Base-by-base conservation (phyloP, 1,284 basidiomycete genomes). In the Phellinidium pouzarii region DNA sequence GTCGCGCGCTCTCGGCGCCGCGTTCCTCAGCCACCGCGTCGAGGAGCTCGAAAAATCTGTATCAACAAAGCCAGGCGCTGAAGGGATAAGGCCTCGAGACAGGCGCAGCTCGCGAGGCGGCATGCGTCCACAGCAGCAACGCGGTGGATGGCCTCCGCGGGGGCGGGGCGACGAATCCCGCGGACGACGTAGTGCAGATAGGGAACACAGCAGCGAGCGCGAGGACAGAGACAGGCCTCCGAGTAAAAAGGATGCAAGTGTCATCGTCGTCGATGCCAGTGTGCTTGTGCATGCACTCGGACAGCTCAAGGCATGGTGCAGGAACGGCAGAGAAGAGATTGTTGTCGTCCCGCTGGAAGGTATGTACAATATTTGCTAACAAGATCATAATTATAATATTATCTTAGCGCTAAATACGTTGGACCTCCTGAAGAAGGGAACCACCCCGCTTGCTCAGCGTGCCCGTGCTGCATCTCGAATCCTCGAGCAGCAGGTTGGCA, bases 401-500 rank as follows among this genome's bases (percentile, higher is more conserved):
- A 46, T 40, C n/a, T 27, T 19, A 93, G 92, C 87, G 4, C 76
- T 95, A 27, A 92, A 91, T 63, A 95, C 92, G 0, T 79, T 96
- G n/a, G 93, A 96, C 66, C 72, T 94, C 4, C 79, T 95, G 60
- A 96, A 96, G 76, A 95, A 94, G 66, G 92, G 92, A 1, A 82
- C 82, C 0, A 84, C 76, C 29, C 69, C 79, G 0, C 76, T 91
- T 19, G 91, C 91, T 0, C 80, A 87, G 60, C 83, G 86, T 12
- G 92, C 92, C 3, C 82, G 89, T 36, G 79, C 84, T 0, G 89
- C 89, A 12, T 91, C 87, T 14, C 82, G 90, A 25, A 80, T 87
- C 52, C 75, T 92, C 31, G 90, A 92, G 65, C 82, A 83, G 1
- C 84, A 89, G 66, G 87, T 91, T 38, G 87, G 87, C 29, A 75